Evolutionary conservation across 176 grass and related monocot genomes (phyloP).

Genomic region (Lolium rigidum): DNA sequence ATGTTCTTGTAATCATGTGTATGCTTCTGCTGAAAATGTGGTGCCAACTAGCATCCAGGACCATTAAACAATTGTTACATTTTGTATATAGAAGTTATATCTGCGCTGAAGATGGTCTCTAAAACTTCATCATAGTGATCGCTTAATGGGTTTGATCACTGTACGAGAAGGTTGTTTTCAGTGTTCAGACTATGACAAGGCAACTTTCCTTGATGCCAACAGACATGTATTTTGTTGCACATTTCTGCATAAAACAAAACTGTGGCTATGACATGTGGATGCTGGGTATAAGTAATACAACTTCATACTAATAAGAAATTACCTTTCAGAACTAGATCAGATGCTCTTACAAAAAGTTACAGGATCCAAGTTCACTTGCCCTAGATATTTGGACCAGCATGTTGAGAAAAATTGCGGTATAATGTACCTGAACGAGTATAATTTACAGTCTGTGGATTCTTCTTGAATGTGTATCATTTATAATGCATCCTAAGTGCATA

Average conservation of each 20-base stretch:
- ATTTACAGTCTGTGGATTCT: neutral
- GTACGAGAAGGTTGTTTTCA: neutral
- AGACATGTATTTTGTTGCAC: neutral
- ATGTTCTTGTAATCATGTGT: conserved; percentile 1
- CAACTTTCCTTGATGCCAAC: neutral
- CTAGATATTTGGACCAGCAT: neutral
- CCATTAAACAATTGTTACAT: conserved; percentile 14
- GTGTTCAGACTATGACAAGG: neutral
- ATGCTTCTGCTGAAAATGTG: conserved; percentile 15
- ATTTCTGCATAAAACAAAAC: neutral
- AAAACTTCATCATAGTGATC: neutral
- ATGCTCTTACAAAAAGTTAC: neutral
- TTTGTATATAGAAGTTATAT: conserved; percentile 2
- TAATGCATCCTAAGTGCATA: neutral
- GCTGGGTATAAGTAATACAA: neutral
- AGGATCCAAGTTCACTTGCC: neutral
- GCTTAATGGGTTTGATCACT: neutral
- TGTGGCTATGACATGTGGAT: neutral
- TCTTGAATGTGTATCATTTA: neutral
- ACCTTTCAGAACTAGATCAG: neutral
- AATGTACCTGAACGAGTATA: neutral
- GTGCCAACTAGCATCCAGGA: neutral
- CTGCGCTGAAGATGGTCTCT: neutral
- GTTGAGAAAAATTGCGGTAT: neutral
- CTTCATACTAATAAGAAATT: neutral